Base-by-base conservation (phyloP, 306 rosid species). In the Hippophae tibetana region DNA sequence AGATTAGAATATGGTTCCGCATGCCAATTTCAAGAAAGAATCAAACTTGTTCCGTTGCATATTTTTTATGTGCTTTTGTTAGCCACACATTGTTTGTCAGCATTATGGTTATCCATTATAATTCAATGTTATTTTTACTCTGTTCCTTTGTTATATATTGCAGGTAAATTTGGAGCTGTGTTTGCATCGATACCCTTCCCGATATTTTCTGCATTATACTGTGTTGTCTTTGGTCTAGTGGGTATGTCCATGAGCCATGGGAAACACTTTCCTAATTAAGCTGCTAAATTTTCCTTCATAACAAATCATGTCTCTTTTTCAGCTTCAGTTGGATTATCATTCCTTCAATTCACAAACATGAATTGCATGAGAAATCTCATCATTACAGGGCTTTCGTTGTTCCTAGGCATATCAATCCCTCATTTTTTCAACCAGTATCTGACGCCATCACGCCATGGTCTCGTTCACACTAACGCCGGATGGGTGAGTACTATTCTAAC, bases 91-190 rank as follows among this genome's bases (percentile, higher is more conserved):
- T 12, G 48, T 7, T 45, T 13, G 13, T 9, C 50, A 46, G 13
- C 52, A 42, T 42, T 9, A 13, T 12, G 57, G 43, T 40, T 57
- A 13, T 7, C 18, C 44, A 42, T 57, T 13, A 13, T 13, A 13
- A 41, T 61, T 12, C 50, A 9, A 12, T 31, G 9, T 54, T 40
- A 9, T 62, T 11, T 41, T 48, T 42, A 47, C 7, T 49, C 50
- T 26, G 47, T 69, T 9, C 52, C 69, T 26, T 48, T 46, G 38
- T 31, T 62, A 9, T 49, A 62, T 13, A 43, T 49, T 72, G 56
- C 80, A 92, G 98, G 98, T 43, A 87, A 92, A 66, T 92, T 92
- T 68, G 98, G 98, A 44, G 98, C 98, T 57, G 92, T 92, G 60
- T 92, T 92, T 80, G 98, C 98, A 58, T 92, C 98, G 7, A 92